Percentiles rank a stretch among this genome's conserved stretches.
phyloP scores from a whole-genome alignment of 78 protist species.

The Dictyostelium purpureum region DNA sequence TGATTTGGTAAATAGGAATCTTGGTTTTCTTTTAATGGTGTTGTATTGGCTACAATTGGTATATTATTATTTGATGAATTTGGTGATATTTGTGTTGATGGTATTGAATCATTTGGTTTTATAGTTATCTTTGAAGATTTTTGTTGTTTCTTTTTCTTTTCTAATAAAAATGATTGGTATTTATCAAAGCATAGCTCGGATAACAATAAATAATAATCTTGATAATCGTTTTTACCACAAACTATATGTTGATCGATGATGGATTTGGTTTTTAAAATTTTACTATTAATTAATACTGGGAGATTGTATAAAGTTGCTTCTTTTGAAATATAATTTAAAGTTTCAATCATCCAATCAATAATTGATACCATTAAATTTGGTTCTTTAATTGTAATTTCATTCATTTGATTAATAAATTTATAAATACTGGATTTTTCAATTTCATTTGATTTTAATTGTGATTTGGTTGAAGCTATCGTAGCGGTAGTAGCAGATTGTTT shows the following conservation, averaged over 20 bases:
- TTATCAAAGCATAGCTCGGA: neutral
- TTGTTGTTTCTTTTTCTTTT: neutral
- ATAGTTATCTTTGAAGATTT: neutral
- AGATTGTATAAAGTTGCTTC: neutral
- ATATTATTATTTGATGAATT: neutral
- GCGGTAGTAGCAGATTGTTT: neutral
- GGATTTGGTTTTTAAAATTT: neutral
- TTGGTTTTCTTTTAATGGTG: neutral
- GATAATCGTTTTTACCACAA: neutral
- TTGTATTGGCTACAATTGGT: neutral
- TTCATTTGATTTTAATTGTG: neutral
- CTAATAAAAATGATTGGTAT: neutral
- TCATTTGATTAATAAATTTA: neutral
- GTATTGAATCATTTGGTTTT: neutral
- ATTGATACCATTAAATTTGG: neutral
- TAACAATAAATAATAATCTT: neutral
- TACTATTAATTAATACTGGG: neutral
- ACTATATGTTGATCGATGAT: neutral
- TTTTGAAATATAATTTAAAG: neutral
- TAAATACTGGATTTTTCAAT: neutral
- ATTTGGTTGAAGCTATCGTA: neutral
- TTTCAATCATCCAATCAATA: constrained; percentile 26
- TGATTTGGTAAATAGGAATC: neutral
- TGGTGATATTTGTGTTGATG: neutral
- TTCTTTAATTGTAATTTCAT: neutral